These are phyloP conservation scores for Monilinia laxa DNA, from an alignment of 2,329 filamentous ascomycete species.

Conservation along the genomic window DNA sequence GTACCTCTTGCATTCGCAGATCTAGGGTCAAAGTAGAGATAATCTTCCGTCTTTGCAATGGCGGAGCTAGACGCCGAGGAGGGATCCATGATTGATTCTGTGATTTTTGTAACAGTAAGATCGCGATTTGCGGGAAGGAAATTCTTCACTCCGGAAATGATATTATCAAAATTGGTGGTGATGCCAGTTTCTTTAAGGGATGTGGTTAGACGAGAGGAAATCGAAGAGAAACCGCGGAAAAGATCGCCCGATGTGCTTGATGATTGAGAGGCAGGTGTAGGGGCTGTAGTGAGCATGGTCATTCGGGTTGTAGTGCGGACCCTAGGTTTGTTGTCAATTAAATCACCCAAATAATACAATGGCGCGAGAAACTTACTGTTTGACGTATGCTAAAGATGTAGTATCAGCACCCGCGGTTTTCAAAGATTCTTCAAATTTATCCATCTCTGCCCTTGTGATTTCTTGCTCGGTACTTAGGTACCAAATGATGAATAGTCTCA, in stretches of 20 bases:
- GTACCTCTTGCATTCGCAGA: conserved; percentile 90
- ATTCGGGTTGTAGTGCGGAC: conserved; percentile 94
- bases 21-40: conserved; percentile 94
- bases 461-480: conserved; percentile 92
- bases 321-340: conserved; percentile 44
- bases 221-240: conserved; percentile 89
- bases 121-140: conserved; percentile 96
- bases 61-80: conserved; percentile 84
- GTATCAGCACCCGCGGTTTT: conserved; percentile 73
- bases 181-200: conserved; percentile 88
- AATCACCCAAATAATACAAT: background rate
- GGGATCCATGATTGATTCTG: conserved; percentile 97
- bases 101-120: conserved; percentile 94
- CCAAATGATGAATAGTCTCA: conserved; percentile 96
- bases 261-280: conserved; percentile 58
- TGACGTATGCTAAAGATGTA: conserved; percentile 78
- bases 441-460: conserved; percentile 76
- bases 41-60: conserved; percentile 93
- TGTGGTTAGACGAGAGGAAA: conserved; percentile 89
- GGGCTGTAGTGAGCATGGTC: conserved; percentile 93
- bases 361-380: conserved; percentile 60
- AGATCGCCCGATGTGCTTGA: conserved; percentile 63
- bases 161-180: conserved; percentile 83
- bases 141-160: conserved; percentile 96
- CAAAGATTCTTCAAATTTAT: conserved; percentile 81